A percentile compares a stretch with the other conserved stretches of the same genome.
phyloP scores from a whole-genome alignment of 768 basidiomycete genomes.

The Leucocoprinus sp. region DNA sequence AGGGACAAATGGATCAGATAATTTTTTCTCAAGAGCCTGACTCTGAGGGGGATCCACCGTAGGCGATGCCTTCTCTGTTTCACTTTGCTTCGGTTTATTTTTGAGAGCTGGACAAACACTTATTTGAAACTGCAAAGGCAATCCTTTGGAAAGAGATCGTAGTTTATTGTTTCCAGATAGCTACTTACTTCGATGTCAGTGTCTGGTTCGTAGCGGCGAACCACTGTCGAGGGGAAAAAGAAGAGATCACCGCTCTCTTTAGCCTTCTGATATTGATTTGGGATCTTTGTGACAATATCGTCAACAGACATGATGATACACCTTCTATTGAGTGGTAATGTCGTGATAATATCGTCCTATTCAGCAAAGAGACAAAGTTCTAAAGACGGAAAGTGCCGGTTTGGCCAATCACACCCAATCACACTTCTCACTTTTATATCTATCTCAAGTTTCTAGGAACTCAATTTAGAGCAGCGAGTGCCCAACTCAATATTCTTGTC shows the following conservation, averaged over 20 bases:
- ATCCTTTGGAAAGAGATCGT: not conserved
- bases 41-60: no score
- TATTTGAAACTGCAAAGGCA: slow-evolving; percentile 66
- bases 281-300: slow-evolving; percentile 49
- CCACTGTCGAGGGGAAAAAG: slow-evolving; percentile 70
- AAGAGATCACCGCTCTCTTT: slow-evolving; percentile 56
- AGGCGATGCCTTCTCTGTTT: not conserved
- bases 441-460: no score
- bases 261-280: slow-evolving; percentile 50
- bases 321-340: no score
- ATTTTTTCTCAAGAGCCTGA: slow-evolving; percentile 21
- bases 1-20: slow-evolving; percentile 69
- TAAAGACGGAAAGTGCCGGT: no score
- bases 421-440: no score
- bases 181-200: slow-evolving; percentile 51
- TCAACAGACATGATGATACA: slow-evolving; percentile 24
- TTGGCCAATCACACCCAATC: no score
- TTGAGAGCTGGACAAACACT: slow-evolving; percentile 79
- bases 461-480: no score
- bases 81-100: slow-evolving; percentile 58
- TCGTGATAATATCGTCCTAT: no score
- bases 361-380: no score
- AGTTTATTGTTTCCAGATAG: not conserved
- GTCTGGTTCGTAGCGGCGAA: slow-evolving; percentile 43
- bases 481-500: no score